Conservation (phyloP, 1,284 basidiomycete genomes). For the Puccinia coronata region DNA sequence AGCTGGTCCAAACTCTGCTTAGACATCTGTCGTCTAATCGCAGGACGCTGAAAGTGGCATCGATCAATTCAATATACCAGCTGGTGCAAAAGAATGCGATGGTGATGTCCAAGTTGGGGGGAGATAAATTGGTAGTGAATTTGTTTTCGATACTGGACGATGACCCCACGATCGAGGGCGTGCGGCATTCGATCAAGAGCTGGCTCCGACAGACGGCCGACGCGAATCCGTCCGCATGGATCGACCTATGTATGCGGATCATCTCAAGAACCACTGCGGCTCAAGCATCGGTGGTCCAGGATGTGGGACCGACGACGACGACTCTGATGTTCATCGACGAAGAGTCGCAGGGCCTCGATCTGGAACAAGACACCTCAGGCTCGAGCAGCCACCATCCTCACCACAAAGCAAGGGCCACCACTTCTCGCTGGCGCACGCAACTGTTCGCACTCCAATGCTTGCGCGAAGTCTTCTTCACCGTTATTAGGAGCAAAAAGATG, state of each 20-base stretch:
- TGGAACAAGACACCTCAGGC: constrained; percentile 49
- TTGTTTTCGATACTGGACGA: constrained; percentile 92
- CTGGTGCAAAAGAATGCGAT: constrained; percentile 93
- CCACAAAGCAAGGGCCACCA: constrained; percentile 13
- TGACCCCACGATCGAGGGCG: constrained; percentile 90
- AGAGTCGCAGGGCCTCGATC: constrained; percentile 55
- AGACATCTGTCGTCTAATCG: constrained; percentile 47
- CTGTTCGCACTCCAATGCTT: constrained; percentile 90
- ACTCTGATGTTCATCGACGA: constrained; percentile 53
- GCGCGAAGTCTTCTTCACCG: constrained; percentile 80
- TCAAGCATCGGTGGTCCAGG: constrained; percentile 9
- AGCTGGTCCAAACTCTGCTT: constrained; percentile 25
- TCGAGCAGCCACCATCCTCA: constrained; percentile 5
- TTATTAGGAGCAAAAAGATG: constrained; percentile 70
- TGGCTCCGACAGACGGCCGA: constrained; percentile 95
- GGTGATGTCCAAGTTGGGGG: constrained; percentile 87
- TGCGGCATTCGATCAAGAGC: constrained; percentile 85
- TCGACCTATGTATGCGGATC: constrained; percentile 93
- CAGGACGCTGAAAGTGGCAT: constrained; percentile 83
- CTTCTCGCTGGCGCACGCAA: constrained; percentile 91
- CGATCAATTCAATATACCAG: constrained; percentile 93
- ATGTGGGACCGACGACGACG: constrained; percentile 66
- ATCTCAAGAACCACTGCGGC: constrained; percentile 67
- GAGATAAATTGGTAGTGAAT: constrained; percentile 89
- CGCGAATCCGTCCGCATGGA: constrained; percentile 93